Evolutionary conservation across 2,329 filamentous ascomycete species (phyloP).

Genomic region (Simplicillium sp.): DNA sequence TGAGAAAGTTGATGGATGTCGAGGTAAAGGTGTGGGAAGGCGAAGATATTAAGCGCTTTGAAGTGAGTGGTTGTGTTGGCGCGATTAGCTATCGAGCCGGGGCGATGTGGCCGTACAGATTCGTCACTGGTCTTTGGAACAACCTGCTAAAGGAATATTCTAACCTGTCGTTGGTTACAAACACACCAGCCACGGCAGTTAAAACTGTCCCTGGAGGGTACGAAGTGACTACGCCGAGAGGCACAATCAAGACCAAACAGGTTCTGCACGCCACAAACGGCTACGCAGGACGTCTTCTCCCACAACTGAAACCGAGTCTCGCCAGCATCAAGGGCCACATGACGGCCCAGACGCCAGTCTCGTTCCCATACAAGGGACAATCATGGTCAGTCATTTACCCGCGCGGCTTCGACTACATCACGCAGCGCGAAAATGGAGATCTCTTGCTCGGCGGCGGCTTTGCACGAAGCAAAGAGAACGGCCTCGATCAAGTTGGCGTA

Average conservation of each 20-base stretch:
- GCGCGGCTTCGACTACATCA: constrained; percentile 41
- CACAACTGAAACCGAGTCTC: constrained; percentile 34
- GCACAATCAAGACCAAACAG: constrained; percentile 34
- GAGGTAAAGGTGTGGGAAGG: constrained; percentile 22
- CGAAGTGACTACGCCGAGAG: constrained; percentile 16
- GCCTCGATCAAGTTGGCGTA: constrained; percentile 34
- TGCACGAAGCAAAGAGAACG: constrained; percentile 27
- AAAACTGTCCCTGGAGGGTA: constrained; percentile 13
- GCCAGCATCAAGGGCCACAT: constrained; percentile 37
- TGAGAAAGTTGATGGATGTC: constrained; percentile 28
- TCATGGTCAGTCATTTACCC: constrained; percentile 43
- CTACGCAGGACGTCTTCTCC: constrained; percentile 40
- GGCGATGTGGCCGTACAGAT: constrained; percentile 40
- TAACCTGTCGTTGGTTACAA: constrained; percentile 25
- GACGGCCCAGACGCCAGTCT: constrained; percentile 33
- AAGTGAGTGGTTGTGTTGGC: constrained; percentile 24
- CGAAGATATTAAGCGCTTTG: constrained; percentile 25
- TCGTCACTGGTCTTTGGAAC: constrained; percentile 36
- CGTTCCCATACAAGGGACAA: constrained; percentile 21
- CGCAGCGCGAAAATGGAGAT: constrained; percentile 35
- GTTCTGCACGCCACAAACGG: constrained; percentile 51
- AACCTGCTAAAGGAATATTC: constrained; percentile 24
- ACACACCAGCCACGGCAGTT: constrained; percentile 24
- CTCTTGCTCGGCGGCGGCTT: constrained; percentile 48
- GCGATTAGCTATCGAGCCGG: constrained; percentile 36